Conservation (phyloP, 2,329 filamentous ascomycete genomes). For the Alternaria arborescens region DNA sequence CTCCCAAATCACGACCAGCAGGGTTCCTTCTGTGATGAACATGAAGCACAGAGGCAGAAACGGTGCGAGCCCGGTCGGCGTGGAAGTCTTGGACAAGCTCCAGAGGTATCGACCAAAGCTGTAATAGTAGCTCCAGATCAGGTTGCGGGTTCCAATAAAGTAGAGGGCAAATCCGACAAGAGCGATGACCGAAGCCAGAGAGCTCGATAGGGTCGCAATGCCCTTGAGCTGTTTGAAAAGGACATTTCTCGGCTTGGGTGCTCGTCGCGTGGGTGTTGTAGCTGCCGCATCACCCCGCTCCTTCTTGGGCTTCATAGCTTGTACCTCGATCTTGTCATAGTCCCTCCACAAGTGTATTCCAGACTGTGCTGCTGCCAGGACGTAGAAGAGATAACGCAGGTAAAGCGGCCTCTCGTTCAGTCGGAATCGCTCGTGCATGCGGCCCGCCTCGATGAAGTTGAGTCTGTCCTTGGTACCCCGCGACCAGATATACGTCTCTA, state of each 20-base stretch:
- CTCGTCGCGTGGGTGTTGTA: conserved; percentile 9
- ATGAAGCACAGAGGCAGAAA: conserved; percentile 63
- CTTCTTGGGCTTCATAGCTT: conserved; percentile 43
- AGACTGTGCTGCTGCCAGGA: conserved; percentile 75
- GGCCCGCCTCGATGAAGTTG: conserved; percentile 75
- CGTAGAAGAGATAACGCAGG: conserved; percentile 73
- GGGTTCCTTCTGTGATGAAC: conserved; percentile 64
- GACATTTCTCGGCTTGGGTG: conserved; percentile 29
- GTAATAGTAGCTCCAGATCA: conserved; percentile 64
- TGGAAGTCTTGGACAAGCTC: conserved; percentile 74
- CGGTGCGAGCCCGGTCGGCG: conserved; percentile 65
- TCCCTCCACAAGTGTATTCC: conserved; percentile 75
- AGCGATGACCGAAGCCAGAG: conserved; percentile 60
- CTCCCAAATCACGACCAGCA: conserved; percentile 79
- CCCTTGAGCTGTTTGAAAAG: conserved; percentile 28
- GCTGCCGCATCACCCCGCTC: conserved; percentile 23
- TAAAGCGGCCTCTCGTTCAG: conserved; percentile 90
- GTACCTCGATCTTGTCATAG: conserved; percentile 71
- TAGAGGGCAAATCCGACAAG: conserved; percentile 35
- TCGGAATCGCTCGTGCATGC: conserved; percentile 71
- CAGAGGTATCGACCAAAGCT: conserved; percentile 76
- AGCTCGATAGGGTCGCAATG: conserved; percentile 28
- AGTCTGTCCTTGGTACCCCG: conserved; percentile 68
- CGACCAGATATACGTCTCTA: conserved; percentile 81
- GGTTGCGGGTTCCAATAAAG: conserved; percentile 38